These are phyloP conservation scores for Chaetoscypha palmicola DNA, from an alignment of 2,329 filamentous ascomycete species.

Conservation along the genomic window DNA sequence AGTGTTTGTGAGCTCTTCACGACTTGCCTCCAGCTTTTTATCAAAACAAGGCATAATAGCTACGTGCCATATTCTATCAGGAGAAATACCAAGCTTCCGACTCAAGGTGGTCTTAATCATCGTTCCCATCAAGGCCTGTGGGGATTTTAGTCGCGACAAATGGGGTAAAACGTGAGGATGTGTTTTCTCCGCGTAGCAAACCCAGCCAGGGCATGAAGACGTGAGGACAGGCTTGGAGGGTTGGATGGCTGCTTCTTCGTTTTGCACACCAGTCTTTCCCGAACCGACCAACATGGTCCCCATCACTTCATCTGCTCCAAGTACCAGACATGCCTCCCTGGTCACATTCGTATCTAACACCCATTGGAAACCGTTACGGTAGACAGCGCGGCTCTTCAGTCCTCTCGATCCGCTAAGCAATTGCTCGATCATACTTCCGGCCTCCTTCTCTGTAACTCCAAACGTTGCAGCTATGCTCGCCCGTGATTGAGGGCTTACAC, in stretches of 20 bases:
- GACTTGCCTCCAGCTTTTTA: conserved; percentile 94
- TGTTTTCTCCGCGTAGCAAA: conserved; percentile 98
- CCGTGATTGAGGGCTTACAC: conserved; percentile 83
- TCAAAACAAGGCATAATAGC: conserved; percentile 99
- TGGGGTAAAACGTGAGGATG: conserved; percentile 90
- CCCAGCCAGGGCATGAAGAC: conserved; percentile 93
- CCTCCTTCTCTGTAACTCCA: conserved; percentile 64
- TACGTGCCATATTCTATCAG: conserved; percentile 84
- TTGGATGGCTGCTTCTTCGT: conserved; percentile 11
- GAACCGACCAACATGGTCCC: conserved; percentile 25
- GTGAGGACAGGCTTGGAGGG: conserved; percentile 61
- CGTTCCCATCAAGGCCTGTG: conserved; percentile 85
- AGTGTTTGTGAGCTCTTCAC: conserved; percentile 80
- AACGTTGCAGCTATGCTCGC: conserved; percentile 84
- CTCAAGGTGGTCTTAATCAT: conserved; percentile 82
- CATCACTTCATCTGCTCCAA: conserved; percentile 67
- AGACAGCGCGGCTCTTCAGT: conserved; percentile 60
- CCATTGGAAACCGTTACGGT: conserved; percentile 77
- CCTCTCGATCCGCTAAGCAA: conserved; percentile 66
- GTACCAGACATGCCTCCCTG: conserved; percentile 74
- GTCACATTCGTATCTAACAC: conserved; percentile 83
- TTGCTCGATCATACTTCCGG: conserved; percentile 75
- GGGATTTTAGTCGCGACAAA: conserved; percentile 84
- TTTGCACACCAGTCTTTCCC: conserved; percentile 4
- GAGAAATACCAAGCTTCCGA: conserved; percentile 61